Evolutionary conservation across 345 rosid species (phyloP), one percentile per base, ranked within the genome.

Genomic region (Salix suchowensis): DNA sequence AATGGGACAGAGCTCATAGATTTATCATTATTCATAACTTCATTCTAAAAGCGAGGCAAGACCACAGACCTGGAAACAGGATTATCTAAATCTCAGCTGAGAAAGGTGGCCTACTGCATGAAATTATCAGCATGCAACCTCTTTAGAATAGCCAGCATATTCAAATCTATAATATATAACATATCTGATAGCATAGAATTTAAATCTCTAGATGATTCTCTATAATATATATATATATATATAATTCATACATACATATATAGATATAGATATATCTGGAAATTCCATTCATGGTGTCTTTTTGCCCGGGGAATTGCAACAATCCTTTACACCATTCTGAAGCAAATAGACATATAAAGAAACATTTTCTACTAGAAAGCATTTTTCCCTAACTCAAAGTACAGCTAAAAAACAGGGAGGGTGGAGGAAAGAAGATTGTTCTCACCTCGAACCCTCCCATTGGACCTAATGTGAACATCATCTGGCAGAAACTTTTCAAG

Each of bases 391-490:
- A 55, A 55, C 26, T n/a, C 62, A 55, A 2, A 55, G 62, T 24
- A 55, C 62, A 7, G 10, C 62, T n/a, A 21, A 55, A n/a, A 55
- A 55, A 21, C 26, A n/a, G 36, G 36, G 39, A 37, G 73, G 71
- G 6, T 13, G 2, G 19, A 46, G 74, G 40, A 73, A 48, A 9
- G 42, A 24, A 74, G 68, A 71, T 76, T 40, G 67, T 71, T 44
- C 92, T 85, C 73, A 96, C 99, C 91, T 50, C 98, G 96, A 86
- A 93, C 90, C 86, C 96, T 92, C 72, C 99, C 98, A 62, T 81
- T 96, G 79, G 87, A 89, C 83, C 91, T 86, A 39, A 85, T 87
- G 80, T 93, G 99, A 77, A 77, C 86, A 87, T 96, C 98, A 79
- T 87, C 90, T 13, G 99, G 99, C 50, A 93, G 88, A 79, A 88